Evolutionary conservation across 495 filamentous ascomycete genomes (phyloP).

Genomic region (Staphylotrichum tortipilum): DNA sequence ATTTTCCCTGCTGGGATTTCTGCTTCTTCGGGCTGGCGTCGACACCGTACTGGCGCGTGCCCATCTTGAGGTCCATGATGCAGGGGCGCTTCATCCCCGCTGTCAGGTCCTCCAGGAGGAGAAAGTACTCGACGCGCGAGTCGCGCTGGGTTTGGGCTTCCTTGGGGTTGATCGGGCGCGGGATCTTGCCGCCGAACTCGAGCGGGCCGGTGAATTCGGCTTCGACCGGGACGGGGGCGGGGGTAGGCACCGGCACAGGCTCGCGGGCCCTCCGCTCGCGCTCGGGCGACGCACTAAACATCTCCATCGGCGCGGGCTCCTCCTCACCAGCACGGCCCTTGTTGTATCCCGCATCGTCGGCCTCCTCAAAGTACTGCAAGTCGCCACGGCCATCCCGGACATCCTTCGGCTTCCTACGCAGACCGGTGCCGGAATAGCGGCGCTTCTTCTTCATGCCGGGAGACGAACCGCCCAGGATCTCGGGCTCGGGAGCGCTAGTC

Average conservation of each 20-base stretch:
- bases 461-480: constrained; percentile 34
- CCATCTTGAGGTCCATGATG: constrained; percentile 97
- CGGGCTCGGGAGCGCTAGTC: constrained; percentile 48
- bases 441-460: constrained; percentile 39
- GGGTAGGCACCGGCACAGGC: no score
- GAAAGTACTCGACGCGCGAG: constrained; percentile 77
- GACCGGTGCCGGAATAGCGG: constrained; percentile 71
- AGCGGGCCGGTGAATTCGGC: constrained; percentile 13
- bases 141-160: constrained; percentile 60
- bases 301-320: not conserved
- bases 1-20: constrained; percentile 85
- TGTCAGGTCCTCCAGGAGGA: constrained; percentile 92
- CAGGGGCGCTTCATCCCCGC: constrained; percentile 94
- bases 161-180: constrained; percentile 58
- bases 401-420: constrained; percentile 59
- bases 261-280: no score
- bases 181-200: constrained; percentile 33
- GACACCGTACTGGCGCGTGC: constrained; percentile 96
- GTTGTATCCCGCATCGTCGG: constrained; percentile 70
- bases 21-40: constrained; percentile 88
- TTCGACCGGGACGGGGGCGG: no score
- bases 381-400: constrained; percentile 56
- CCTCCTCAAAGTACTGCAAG: constrained; percentile 71
- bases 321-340: constrained; percentile 56
- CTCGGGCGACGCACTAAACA: not conserved